Evolutionary conservation across 2,329 filamentous ascomycete species (phyloP).

Genomic region (Falciphora oryzae): DNA sequence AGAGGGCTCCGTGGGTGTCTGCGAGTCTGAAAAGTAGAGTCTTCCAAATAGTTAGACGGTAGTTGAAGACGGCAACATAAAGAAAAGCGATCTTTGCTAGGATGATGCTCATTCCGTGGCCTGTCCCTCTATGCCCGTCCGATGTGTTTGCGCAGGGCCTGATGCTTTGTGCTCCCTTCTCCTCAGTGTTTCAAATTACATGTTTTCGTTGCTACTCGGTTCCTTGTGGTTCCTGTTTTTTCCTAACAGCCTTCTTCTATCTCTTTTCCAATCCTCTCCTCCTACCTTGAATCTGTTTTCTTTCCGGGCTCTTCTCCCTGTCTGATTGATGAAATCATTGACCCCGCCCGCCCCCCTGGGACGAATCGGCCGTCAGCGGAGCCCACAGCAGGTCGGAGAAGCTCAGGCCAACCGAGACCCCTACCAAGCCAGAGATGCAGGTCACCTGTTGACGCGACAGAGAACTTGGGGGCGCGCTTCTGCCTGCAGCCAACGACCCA

Average conservation of each 20-base stretch:
- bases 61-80: background rate
- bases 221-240: background rate
- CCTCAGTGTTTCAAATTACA: no score
- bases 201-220: no score
- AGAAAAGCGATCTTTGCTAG: background rate
- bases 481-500: background rate
- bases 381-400: background rate
- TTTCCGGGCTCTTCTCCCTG: no score
- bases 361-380: no score
- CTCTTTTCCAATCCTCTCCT: no score
- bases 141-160: no score
- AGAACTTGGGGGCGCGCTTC: background rate
- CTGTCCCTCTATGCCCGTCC: no score
- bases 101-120: background rate
- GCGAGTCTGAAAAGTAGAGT: background rate
- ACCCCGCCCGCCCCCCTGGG: no score
- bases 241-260: no score
- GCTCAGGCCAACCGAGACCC: background rate
- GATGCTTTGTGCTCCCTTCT: no score
- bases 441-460: background rate
- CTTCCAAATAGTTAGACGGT: background rate
- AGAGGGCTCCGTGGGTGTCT: slow-evolving; percentile 13
- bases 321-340: no score
- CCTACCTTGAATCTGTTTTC: no score
- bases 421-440: background rate